A percentile compares a stretch with the other conserved stretches of the same genome.
Evolutionary conservation across 495 filamentous ascomycete genomes (phyloP).

Genomic region (Xanthoparmelia taractica): DNA sequence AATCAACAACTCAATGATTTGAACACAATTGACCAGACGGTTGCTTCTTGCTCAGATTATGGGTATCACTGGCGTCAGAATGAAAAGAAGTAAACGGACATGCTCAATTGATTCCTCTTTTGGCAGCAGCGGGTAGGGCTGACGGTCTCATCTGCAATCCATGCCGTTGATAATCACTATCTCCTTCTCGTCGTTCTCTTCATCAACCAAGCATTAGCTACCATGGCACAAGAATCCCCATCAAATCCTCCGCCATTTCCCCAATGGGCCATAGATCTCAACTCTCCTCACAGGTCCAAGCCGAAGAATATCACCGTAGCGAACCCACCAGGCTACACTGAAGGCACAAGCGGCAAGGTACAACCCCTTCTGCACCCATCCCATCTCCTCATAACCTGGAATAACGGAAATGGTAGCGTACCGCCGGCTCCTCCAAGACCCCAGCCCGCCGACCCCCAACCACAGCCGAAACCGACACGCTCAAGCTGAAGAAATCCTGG

Average conservation of each 20-base stretch:
- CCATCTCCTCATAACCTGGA: slow-evolving; percentile 13
- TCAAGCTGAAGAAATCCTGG: slow-evolving; percentile 99
- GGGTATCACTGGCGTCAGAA: background rate
- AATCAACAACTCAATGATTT: background rate
- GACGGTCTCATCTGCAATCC: background rate
- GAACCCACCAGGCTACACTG: slow-evolving; percentile 82
- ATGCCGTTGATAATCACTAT: background rate
- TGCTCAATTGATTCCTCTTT: background rate
- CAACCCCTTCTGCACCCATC: slow-evolving; percentile 17
- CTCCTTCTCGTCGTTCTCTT: too few relatives aligned
- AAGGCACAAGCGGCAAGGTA: slow-evolving; percentile 50
- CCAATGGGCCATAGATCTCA: slow-evolving; percentile 76
- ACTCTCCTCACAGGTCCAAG: slow-evolving; percentile 52
- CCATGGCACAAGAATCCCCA: background rate
- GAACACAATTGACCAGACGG: background rate
- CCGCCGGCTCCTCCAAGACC: slow-evolving; percentile 34
- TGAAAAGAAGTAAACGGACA: background rate
- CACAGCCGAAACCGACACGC: slow-evolving; percentile 75
- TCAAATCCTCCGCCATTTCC: slow-evolving; percentile 47
- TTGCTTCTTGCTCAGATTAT: background rate
- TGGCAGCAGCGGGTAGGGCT: slow-evolving; percentile 3
- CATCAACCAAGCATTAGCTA: background rate
- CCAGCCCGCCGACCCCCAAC: slow-evolving; percentile 52
- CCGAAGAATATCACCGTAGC: slow-evolving; percentile 54
- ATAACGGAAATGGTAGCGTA: slow-evolving; percentile 37